phyloP scores from a whole-genome alignment of 805 yeast species.

The Hanseniaspora occidentalis region DNA sequence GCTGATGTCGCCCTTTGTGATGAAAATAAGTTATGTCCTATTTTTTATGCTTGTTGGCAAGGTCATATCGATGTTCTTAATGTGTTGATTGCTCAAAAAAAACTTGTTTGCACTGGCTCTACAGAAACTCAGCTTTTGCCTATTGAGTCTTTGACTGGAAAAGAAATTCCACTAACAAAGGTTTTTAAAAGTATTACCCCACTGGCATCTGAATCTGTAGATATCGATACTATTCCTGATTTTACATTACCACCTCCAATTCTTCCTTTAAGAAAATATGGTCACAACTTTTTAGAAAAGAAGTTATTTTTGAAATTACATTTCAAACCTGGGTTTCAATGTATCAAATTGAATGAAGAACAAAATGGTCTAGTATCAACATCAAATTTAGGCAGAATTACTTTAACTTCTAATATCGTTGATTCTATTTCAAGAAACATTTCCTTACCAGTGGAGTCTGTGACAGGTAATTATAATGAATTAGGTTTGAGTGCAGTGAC shows the following conservation, averaged over 20 bases:
- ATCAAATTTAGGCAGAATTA: constrained; percentile 67
- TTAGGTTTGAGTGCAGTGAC: not conserved
- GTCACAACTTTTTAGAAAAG: constrained; percentile 89
- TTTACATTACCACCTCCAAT: constrained; percentile 92
- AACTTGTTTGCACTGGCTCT: too few species aligned
- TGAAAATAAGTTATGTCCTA: constrained; percentile 66
- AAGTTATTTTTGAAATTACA: constrained; percentile 72
- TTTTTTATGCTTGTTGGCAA: constrained; percentile 88
- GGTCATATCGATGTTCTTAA: constrained; percentile 80
- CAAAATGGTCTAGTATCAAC: constrained; percentile 23
- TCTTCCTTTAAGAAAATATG: constrained; percentile 84
- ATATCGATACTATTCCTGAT: constrained; percentile 74
- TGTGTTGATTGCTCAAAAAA: constrained; percentile 32
- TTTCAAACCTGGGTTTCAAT: constrained; percentile 39
- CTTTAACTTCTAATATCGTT: constrained; percentile 60
- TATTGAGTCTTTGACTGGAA: constrained; percentile 1
- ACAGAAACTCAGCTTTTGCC: too few species aligned
- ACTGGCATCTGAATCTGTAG: constrained; percentile 11
- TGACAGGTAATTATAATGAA: not conserved
- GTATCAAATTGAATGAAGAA: constrained; percentile 33
- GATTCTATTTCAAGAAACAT: constrained; percentile 85
- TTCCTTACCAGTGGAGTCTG: constrained; percentile 50
- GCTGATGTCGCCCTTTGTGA: constrained; percentile 62
- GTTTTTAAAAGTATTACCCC: not conserved
- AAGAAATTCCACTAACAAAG: constrained; percentile 6